These are phyloP conservation scores for Stephania japonica DNA, from an alignment of 164 flowering plant species.

Conservation along the genomic window DNA sequence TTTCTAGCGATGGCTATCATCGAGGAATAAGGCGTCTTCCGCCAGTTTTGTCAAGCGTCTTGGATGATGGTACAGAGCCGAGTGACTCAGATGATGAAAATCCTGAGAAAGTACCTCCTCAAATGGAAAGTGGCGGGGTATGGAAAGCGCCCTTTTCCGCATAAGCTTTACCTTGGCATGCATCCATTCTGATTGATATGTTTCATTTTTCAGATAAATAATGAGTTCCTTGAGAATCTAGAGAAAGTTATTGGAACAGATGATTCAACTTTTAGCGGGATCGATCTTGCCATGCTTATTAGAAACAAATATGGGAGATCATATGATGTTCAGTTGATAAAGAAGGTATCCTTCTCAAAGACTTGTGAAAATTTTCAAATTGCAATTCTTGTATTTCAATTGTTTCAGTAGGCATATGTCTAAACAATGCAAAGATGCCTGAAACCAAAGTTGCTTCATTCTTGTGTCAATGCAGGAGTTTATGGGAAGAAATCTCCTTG, in stretches of 20 bases:
- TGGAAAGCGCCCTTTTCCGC: not conserved
- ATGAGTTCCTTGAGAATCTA: conserved; percentile 58
- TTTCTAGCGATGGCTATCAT: conserved; percentile 5
- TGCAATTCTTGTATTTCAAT: not conserved
- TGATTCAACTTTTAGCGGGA: conserved; percentile 79
- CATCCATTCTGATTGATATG: not conserved
- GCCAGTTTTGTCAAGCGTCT: conserved; percentile 26
- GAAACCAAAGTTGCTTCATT: not conserved
- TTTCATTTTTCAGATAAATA: conserved; percentile 36
- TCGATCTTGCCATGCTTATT: conserved; percentile 89
- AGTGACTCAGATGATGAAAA: conserved; percentile 35
- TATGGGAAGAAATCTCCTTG: conserved; percentile 93
- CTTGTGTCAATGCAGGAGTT: conserved; percentile 56
- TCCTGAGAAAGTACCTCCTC: conserved; percentile 25
- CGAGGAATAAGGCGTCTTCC: conserved; percentile 22
- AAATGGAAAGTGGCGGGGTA: conserved; percentile 32
- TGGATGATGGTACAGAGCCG: conserved; percentile 35
- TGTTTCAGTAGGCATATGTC: too few species aligned
- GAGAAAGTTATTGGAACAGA: conserved; percentile 79
- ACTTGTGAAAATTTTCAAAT: not conserved
- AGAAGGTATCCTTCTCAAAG: conserved; percentile 50
- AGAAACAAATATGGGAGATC: conserved; percentile 90
- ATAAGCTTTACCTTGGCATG: not conserved
- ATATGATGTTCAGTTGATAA: conserved; percentile 89
- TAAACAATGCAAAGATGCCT: not conserved